Percentiles rank a stretch among this genome's conserved stretches.
These are phyloP conservation scores for Ustilago loliicola DNA, from an alignment of 1,284 basidiomycete species.

Conservation along the genomic window DNA sequence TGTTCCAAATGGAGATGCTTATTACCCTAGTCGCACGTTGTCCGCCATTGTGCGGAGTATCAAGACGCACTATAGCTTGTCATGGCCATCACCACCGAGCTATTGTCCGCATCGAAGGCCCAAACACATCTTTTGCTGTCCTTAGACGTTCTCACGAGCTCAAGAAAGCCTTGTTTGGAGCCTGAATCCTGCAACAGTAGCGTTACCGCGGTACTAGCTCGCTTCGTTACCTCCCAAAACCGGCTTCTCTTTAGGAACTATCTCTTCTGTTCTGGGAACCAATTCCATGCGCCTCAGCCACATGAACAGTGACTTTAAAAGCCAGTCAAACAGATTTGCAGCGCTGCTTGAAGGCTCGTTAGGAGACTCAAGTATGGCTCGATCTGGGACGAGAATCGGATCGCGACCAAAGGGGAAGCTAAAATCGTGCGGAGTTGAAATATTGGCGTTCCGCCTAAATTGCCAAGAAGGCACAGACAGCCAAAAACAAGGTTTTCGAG, in stretches of 20 bases:
- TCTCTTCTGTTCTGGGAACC: not conserved
- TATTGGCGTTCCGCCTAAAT: not conserved
- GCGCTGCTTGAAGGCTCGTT: not conserved
- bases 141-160: not conserved
- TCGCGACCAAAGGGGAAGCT: not conserved
- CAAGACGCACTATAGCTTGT: not conserved
- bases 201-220: slow-evolving; percentile 2
- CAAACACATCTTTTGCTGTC: not conserved
- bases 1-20: not conserved
- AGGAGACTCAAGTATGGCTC: not conserved
- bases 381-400: slow-evolving; percentile 15
- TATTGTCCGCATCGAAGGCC: not conserved
- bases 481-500: not conserved
- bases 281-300: not conserved
- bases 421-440: not conserved
- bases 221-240: not conserved
- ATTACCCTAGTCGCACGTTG: not conserved
- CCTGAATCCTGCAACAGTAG: not conserved
- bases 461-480: not conserved
- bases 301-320: not conserved
- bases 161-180: not conserved
- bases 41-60: not conserved
- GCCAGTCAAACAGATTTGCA: slow-evolving; percentile 2
- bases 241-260: not conserved
- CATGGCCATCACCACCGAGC: not conserved